A percentile compares a stretch with the other conserved stretches of the same genome.
phyloP scores from a whole-genome alignment of 805 yeast genomes.

The Candida andamanensis region DNA sequence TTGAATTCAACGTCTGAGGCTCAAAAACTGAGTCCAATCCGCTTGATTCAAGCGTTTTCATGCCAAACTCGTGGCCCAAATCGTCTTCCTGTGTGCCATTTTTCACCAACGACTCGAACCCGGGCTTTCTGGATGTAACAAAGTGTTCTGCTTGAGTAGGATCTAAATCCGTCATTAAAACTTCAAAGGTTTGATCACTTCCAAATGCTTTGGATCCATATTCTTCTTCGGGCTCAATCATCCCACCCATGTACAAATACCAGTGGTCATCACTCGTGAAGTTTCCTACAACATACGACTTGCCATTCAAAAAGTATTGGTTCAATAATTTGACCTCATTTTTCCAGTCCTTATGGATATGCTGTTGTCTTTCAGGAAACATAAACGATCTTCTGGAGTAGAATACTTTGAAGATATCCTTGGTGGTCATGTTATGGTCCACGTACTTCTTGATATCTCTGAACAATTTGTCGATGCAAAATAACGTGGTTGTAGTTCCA shows the following conservation, averaged over 20 bases:
- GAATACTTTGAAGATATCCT: slow-evolving; percentile 58
- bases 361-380: slow-evolving; percentile 83
- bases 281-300: slow-evolving; percentile 69
- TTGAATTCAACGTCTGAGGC: slow-evolving; percentile 1
- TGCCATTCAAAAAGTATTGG: slow-evolving; percentile 56
- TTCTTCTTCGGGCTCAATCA: slow-evolving; percentile 5
- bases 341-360: slow-evolving; percentile 81
- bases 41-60: slow-evolving; percentile 57
- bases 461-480: slow-evolving; percentile 65
- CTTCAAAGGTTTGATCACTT: slow-evolving; percentile 74
- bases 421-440: slow-evolving; percentile 16
- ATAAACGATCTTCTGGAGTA: slow-evolving; percentile 89
- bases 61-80: slow-evolving; percentile 76
- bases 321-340: slow-evolving; percentile 71
- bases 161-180: slow-evolving; percentile 83
- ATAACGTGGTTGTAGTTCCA: slow-evolving; percentile 89
- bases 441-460: slow-evolving; percentile 27
- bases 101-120: slow-evolving; percentile 31
- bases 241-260: slow-evolving; percentile 74
- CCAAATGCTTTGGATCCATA: background rate
- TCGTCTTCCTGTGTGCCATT: slow-evolving; percentile 53
- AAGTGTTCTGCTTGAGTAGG: slow-evolving; percentile 54
- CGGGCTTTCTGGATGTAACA: slow-evolving; percentile 46
- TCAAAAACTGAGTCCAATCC: slow-evolving; percentile 57
- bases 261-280: slow-evolving; percentile 79